phyloP scores from a whole-genome alignment of 1,284 basidiomycete genomes.

The Heterobasidion irregulare region DNA sequence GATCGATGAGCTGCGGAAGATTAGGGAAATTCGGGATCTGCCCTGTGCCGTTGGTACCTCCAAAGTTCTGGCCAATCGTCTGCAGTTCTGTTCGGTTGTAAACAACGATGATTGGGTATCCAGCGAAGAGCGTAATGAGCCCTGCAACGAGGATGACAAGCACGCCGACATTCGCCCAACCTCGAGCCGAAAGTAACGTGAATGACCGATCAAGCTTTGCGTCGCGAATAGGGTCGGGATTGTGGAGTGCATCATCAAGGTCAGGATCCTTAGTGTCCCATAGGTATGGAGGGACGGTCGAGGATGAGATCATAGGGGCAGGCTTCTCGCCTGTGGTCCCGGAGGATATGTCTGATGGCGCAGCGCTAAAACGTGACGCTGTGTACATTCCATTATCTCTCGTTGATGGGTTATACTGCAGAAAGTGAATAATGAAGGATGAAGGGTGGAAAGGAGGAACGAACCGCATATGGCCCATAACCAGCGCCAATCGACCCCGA shows the following conservation, averaged over 20 bases:
- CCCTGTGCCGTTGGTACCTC: constrained; percentile 61
- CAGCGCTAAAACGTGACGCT: constrained; percentile 50
- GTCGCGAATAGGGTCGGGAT: constrained; percentile 61
- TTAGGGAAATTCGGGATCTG: constrained; percentile 45
- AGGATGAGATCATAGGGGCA: constrained; percentile 15
- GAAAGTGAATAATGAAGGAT: constrained; percentile 6
- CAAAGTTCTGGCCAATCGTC: constrained; percentile 52
- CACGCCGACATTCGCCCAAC: constrained; percentile 63
- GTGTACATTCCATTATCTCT: constrained; percentile 33
- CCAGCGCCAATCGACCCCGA: constrained; percentile 63
- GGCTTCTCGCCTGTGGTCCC: constrained; percentile 30
- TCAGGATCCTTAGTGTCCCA: constrained; percentile 73
- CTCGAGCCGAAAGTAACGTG: constrained; percentile 58
- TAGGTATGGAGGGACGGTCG: constrained; percentile 52
- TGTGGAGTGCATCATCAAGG: constrained; percentile 70
- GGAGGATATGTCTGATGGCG: constrained; percentile 48
- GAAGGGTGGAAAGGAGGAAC: constrained; percentile 20
- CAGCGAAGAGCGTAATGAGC: constrained; percentile 63
- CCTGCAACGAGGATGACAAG: constrained; percentile 52
- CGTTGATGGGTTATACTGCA: constrained; percentile 49
- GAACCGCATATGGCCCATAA: constrained; percentile 75
- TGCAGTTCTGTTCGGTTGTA: constrained; percentile 24
- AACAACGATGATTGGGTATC: constrained; percentile 71
- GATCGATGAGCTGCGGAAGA: constrained; percentile 50
- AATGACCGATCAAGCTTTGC: constrained; percentile 47